Evolutionary conservation across 352 stramenopile species (phyloP).

Genomic region (Phytophthora meadii): DNA sequence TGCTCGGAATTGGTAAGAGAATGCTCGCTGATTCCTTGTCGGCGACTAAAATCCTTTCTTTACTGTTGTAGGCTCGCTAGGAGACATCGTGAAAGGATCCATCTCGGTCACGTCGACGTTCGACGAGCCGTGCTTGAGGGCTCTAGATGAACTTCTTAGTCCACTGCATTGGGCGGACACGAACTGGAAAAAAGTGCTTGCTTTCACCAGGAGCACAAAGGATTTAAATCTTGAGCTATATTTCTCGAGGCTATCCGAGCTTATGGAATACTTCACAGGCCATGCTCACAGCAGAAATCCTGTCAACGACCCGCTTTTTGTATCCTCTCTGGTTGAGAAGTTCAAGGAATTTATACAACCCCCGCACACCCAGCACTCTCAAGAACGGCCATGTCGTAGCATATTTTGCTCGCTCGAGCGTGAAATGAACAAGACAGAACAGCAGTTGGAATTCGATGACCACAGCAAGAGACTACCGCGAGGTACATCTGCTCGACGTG

Average conservation of each 20-base stretch:
- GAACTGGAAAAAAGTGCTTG: constrained; percentile 43
- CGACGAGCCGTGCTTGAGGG: constrained; percentile 34
- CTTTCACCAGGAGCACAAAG: constrained; percentile 40
- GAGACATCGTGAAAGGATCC: constrained; percentile 41
- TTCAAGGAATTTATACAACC: constrained; percentile 42
- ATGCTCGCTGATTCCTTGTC: not conserved
- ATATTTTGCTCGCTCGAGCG: constrained; percentile 67
- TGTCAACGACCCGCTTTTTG: constrained; percentile 33
- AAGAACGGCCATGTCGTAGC: constrained; percentile 52
- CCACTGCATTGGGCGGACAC: constrained; percentile 46
- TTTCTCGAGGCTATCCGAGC: constrained; percentile 30
- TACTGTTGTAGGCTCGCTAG: constrained; percentile 42
- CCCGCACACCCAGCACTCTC: constrained; percentile 50
- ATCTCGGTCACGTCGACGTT: constrained; percentile 37
- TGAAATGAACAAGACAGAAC: constrained; percentile 55
- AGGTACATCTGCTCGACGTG: constrained; percentile 44
- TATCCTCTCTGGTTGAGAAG: constrained; percentile 38
- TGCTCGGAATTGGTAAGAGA: constrained; percentile 52
- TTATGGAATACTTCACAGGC: constrained; percentile 21
- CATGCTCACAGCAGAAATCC: not conserved
- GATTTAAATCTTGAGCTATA: constrained; percentile 51
- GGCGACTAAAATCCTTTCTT: constrained; percentile 11
- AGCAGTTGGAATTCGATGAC: constrained; percentile 68
- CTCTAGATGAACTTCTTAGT: constrained; percentile 33
- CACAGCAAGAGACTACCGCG: constrained; percentile 46